Evolutionary conservation across 108 stramenopile species (phyloP).

Genomic region (Schizochytrium sp.): DNA sequence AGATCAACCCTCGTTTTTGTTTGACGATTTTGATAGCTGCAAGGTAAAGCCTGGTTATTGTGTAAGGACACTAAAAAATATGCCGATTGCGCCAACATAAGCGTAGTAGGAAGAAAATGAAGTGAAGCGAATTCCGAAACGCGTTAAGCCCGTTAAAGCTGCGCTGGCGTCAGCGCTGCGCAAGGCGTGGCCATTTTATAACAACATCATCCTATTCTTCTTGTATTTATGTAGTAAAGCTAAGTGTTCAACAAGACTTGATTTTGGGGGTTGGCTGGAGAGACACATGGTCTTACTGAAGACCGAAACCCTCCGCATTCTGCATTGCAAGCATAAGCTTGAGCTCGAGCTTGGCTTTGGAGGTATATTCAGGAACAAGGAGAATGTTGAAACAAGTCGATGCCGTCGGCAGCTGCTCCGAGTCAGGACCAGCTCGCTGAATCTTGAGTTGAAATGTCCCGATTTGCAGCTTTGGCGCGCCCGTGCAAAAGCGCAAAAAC

Average conservation of each 20-base stretch:
- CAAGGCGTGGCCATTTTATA: too few relatives aligned
- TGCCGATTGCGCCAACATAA: too few relatives aligned
- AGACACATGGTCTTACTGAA: conserved; percentile 21
- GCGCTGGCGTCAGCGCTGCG: too few relatives aligned
- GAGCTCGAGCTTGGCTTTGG: conserved; percentile 27
- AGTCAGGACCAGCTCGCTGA: conserved; percentile 79
- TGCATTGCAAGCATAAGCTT: conserved; percentile 29
- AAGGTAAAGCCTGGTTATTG: too few relatives aligned
- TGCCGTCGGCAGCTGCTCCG: conserved; percentile 69
- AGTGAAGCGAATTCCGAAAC: too few relatives aligned
- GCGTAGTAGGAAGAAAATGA: too few relatives aligned
- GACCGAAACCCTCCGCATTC: conserved; percentile 48
- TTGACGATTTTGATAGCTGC: too few relatives aligned
- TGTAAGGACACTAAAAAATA: too few relatives aligned
- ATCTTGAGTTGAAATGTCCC: conserved; percentile 53
- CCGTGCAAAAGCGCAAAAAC: conserved; percentile 83
- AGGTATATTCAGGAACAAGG: conserved; percentile 46
- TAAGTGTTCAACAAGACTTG: neutral
- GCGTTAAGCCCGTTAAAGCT: too few relatives aligned
- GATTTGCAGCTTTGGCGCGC: conserved; percentile 31
- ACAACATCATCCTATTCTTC: too few relatives aligned
- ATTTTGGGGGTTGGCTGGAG: neutral
- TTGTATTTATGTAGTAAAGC: too few relatives aligned
- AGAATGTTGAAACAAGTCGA: conserved; percentile 89
- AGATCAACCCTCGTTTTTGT: too few relatives aligned